Conservation (phyloP, 306 rosid species). For the Cicer bijugum region DNA sequence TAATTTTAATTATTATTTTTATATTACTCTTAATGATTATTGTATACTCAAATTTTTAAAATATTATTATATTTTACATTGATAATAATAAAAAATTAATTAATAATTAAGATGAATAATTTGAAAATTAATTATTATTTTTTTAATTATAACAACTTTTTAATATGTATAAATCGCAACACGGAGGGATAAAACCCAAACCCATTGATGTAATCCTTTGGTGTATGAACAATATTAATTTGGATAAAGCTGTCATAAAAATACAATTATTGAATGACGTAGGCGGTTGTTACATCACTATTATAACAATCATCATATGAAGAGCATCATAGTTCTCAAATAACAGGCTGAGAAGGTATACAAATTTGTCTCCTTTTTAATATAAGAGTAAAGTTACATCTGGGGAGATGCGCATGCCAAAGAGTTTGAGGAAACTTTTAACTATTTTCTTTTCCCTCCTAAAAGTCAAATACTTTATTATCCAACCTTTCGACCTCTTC, state of each 20-base stretch:
- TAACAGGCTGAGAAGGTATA: neutral
- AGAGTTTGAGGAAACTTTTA: neutral
- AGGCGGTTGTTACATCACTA: neutral
- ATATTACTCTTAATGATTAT: too few species aligned
- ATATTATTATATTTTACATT: too few species aligned
- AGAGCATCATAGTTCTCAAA: neutral
- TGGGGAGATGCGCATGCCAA: conserved; percentile 22
- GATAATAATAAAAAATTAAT: too few species aligned
- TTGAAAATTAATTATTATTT: too few species aligned
- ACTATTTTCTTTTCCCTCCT: neutral
- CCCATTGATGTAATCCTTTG: neutral
- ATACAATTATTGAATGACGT: neutral
- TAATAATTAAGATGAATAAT: too few species aligned
- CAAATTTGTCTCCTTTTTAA: conserved; percentile 1
- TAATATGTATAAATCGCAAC: too few species aligned
- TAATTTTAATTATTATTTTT: too few species aligned
- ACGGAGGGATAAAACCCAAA: neutral
- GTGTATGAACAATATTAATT: neutral
- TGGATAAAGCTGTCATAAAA: neutral
- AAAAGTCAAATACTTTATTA: conserved; percentile 15
- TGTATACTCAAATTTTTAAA: too few species aligned
- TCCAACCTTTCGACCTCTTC: conserved; percentile 34
- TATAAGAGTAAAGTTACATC: neutral
- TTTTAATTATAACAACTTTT: too few species aligned
- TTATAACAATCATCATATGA: neutral